A percentile compares a stretch with the other conserved stretches of the same genome.
Evolutionary conservation across 176 grass and related monocot genomes (phyloP).

Genomic region (Paspalum vaginatum): DNA sequence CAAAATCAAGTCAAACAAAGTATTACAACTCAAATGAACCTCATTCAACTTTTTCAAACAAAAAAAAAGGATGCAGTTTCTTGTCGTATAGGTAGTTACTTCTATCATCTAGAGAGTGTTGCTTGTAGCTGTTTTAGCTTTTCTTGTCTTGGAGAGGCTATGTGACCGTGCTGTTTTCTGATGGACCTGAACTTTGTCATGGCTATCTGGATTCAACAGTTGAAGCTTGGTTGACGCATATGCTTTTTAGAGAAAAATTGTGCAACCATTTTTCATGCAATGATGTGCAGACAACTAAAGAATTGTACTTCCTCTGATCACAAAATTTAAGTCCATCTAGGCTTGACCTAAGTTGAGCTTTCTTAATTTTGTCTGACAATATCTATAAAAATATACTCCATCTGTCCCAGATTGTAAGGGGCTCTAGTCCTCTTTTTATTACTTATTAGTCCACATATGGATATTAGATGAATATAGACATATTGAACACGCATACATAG

Average conservation of each 20-base stretch:
- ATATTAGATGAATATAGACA: no score
- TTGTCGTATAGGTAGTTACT: neutral
- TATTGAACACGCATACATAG: no score
- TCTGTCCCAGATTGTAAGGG: no score
- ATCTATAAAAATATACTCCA: neutral
- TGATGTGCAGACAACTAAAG: neutral
- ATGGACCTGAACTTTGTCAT: neutral
- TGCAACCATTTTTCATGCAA: neutral
- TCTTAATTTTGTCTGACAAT: neutral
- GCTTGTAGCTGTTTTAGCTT: constrained; percentile 11
- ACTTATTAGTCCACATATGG: no score
- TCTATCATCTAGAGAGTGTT: neutral
- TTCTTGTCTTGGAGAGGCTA: constrained; percentile 1
- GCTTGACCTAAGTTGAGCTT: neutral
- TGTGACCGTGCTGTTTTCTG: neutral
- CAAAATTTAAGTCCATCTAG: neutral
- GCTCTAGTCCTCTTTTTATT: no score
- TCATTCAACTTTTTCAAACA: no score
- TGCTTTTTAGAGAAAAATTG: no score
- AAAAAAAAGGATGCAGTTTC: neutral
- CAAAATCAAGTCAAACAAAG: no score
- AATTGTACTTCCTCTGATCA: neutral
- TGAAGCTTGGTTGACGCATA: neutral
- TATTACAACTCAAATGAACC: no score
- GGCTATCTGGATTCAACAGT: neutral